Conservation (phyloP, 2,329 filamentous ascomycete genomes). For the Sporothrix brunneoviolacea region DNA sequence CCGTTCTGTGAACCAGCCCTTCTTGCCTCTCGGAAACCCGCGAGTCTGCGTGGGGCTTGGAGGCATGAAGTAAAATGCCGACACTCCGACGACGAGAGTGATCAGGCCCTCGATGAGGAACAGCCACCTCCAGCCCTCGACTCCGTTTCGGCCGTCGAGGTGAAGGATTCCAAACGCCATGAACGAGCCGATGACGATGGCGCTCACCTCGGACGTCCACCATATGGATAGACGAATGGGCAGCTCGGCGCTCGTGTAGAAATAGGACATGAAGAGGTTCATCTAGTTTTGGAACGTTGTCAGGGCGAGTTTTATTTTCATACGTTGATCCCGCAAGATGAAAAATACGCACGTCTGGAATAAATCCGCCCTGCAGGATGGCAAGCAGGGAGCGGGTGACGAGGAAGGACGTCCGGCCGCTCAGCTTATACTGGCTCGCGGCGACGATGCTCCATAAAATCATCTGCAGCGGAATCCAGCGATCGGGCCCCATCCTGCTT, state of each 20-base stretch:
- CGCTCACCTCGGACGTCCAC: slow-evolving; percentile 34
- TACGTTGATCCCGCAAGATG: too few relatives aligned
- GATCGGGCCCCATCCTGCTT: slow-evolving; percentile 50
- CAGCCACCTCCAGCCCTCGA: slow-evolving; percentile 41
- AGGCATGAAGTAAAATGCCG: neutral
- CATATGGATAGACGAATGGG: slow-evolving; percentile 34
- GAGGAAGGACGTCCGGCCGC: slow-evolving; percentile 33
- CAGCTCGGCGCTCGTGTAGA: slow-evolving; percentile 36
- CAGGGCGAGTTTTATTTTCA: too few relatives aligned
- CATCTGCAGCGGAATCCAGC: slow-evolving; percentile 56
- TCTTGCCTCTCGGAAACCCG: neutral
- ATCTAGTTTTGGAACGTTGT: slow-evolving; percentile 18
- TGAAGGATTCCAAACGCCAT: slow-evolving; percentile 34
- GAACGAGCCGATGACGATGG: slow-evolving; percentile 33
- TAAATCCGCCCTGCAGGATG: slow-evolving; percentile 40
- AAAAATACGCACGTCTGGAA: slow-evolving; percentile 32
- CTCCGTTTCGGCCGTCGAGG: slow-evolving; percentile 30
- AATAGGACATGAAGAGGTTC: slow-evolving; percentile 38
- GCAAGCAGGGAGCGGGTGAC: slow-evolving; percentile 33
- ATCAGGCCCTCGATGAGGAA: slow-evolving; percentile 49
- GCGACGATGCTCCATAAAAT: slow-evolving; percentile 49
- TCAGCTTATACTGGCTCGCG: slow-evolving; percentile 38
- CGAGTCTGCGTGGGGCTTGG: neutral
- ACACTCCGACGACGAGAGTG: slow-evolving; percentile 23
- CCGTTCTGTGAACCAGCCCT: neutral